Base-by-base conservation (phyloP, 306 rosid genomes). In the Cotoneaster glaucophyllus region DNA sequence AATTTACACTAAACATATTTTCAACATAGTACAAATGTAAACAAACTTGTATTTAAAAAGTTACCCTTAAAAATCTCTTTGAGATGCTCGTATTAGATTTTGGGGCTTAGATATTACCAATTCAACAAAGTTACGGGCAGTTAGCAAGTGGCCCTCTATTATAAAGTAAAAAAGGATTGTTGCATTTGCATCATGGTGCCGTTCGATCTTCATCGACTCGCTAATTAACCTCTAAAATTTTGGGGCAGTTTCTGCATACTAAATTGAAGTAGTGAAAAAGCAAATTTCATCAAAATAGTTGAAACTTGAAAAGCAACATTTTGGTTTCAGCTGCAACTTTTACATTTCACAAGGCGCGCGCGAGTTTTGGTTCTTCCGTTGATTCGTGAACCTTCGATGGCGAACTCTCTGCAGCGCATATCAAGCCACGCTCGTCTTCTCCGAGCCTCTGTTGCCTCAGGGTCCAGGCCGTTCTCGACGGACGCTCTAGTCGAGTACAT, bases 401-500 rank as follows among this genome's bases (percentile, higher is more conserved):
- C 96, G 11, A 83, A 50, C 86, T 71, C 82, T 31, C 80, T 92
- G 75, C 97, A 79, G 66, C 96, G 96, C 48, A 75, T 86, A 78
- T 84, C 78, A 69, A 84, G 82, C 79, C 90, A 82, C 11, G 84
- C 87, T 53, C 77, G 85, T 37, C 70, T 78, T 78, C 78, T 90
- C 63, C 88, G 90, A 66, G 71, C 90, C 76, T 71, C 86, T 19
- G 4, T 88, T 67, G 76, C 31, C 25, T 78, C 83, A 53, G 53
- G 86, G 65, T 82, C 73, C 71, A 64, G 89, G 56, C 71, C 85
- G 2, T 88, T 90, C 79, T 89, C 99, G 39, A 59, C 87, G 8
- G 90, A 90, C 32, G 87, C 97, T 14, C 77, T 95, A 89, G 91
- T 89, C 11, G 88, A 88, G 83, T 48, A 64, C 81, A 79, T 87